Evolutionary conservation across 1,284 basidiomycete genomes (phyloP), one percentile per base, ranked within the genome.

Genomic region (Ustanciosporium gigantosporum): DNA sequence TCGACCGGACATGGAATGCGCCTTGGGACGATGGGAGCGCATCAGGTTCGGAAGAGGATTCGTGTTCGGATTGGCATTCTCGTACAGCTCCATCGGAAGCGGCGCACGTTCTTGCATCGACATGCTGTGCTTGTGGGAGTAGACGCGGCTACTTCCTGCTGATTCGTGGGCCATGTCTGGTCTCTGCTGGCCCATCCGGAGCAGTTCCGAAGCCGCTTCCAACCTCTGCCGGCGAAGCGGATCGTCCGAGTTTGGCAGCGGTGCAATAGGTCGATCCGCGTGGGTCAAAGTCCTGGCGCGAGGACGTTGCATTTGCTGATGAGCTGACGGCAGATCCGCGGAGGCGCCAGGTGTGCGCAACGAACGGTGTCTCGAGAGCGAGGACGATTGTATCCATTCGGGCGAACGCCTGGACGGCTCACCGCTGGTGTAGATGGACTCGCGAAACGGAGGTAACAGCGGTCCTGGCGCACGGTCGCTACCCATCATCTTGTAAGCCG

Each of bases 231-330:
- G 53, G 15, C 56, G 46, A 16, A 51, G 46, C 4, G 55, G 55
- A 36, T 65, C 61, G 13, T 59, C 55, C 25, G 47, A 48, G n/a
- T 58, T 58, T 13, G 66, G 62, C 29, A 68, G 32, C 1, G 66
- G 62, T 15, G 66, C 66, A 29, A 68, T 68, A 4, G 56, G 62
- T 23, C 66, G 56, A 21, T 66, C 66, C 3, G 47, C 37, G 23
- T 58, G 49, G 3, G 66, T 65, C 43, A 68, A 22, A 1, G 66
- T 68, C 14, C 60, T 43, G n/a, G 66, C 66, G 13, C 66, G 55
- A 22, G 62, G 66, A 34, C 66, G 51, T 29, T 38, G 40, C 15
- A 25, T 27, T 19, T 34, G 9, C n/a, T n/a, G n/a, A n/a, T n/a
- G n/a, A 9, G 14, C 32, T 11, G 36, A 37, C 5, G 36, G 14